Evolutionary conservation across 179 eudicot species (phyloP).

Genomic region (Beta macrorhiza): DNA sequence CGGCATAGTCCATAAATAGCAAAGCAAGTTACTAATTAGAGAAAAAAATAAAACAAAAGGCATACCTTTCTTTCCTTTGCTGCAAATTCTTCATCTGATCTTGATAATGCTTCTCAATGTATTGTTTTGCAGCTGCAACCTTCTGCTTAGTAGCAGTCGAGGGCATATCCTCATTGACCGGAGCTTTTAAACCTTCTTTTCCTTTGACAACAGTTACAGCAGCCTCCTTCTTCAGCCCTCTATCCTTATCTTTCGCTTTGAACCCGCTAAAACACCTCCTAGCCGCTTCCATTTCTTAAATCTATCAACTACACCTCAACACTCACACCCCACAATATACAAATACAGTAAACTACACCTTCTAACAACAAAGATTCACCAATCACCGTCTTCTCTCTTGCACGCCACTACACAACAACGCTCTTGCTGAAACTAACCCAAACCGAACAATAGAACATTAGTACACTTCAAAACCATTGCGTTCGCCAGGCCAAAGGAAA

Average conservation of each 20-base stretch:
- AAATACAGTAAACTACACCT: constrained; percentile 2
- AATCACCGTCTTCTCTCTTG: constrained; percentile 6
- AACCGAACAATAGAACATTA: constrained; percentile 17
- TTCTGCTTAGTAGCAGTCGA: constrained; percentile 75
- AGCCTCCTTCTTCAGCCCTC: constrained; percentile 58
- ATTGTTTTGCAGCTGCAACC: constrained; percentile 96
- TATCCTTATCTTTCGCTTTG: constrained; percentile 57
- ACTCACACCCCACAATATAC: background rate
- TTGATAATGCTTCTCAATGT: constrained; percentile 95
- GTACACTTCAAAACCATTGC: background rate
- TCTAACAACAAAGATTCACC: constrained; percentile 13
- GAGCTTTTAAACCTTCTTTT: constrained; percentile 56
- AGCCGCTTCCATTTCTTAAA: constrained; percentile 57
- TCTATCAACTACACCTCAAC: constrained; percentile 13
- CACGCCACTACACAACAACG: background rate
- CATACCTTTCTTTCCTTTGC: constrained; percentile 90
- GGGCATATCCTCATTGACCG: constrained; percentile 57
- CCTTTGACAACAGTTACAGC: constrained; percentile 40
- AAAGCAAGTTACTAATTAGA: background rate
- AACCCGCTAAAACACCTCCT: constrained; percentile 61
- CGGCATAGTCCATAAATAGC: background rate
- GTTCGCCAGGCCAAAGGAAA: background rate
- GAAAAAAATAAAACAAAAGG: background rate
- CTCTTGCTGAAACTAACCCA: constrained; percentile 19
- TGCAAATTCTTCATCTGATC: constrained; percentile 93